Evolutionary conservation across 1,284 basidiomycete species (phyloP).

Genomic region (Cutaneotrichosporon sp.): DNA sequence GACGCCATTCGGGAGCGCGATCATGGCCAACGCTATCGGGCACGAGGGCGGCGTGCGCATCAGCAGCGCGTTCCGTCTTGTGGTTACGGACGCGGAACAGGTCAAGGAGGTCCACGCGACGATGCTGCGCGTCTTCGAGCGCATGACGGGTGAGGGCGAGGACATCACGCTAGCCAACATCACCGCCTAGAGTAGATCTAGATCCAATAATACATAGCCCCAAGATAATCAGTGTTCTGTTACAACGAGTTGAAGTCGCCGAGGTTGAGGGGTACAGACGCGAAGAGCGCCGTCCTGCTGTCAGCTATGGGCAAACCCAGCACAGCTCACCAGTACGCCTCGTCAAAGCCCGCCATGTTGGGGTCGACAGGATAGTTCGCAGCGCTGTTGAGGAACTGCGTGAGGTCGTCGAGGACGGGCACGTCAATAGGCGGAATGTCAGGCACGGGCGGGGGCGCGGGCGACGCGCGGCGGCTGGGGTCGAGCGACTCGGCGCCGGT

Average conservation of each 20-base stretch:
- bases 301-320: neutral
- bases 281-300: neutral
- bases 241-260: neutral
- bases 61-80: constrained; percentile 31
- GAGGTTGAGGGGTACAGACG: neutral
- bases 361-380: neutral
- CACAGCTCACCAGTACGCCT: constrained; percentile 1
- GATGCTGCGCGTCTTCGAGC: constrained; percentile 15
- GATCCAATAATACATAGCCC: neutral
- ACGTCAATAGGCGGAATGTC: neutral
- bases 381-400: constrained; percentile 1
- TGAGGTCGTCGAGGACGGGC: neutral
- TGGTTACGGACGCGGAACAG: constrained; percentile 19
- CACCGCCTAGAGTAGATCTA: constrained; percentile 8
- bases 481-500: neutral
- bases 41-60: constrained; percentile 38
- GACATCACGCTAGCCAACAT: constrained; percentile 16
- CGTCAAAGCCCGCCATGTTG: constrained; percentile 1
- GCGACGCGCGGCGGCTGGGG: neutral
- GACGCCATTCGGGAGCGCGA: constrained; percentile 27
- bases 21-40: constrained; percentile 32
- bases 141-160: constrained; percentile 13
- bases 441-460: no score
- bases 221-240: neutral
- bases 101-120: constrained; percentile 4